These are phyloP conservation scores for Podaxis sp. DNA, from an alignment of 768 basidiomycete species.

Conservation along the genomic window DNA sequence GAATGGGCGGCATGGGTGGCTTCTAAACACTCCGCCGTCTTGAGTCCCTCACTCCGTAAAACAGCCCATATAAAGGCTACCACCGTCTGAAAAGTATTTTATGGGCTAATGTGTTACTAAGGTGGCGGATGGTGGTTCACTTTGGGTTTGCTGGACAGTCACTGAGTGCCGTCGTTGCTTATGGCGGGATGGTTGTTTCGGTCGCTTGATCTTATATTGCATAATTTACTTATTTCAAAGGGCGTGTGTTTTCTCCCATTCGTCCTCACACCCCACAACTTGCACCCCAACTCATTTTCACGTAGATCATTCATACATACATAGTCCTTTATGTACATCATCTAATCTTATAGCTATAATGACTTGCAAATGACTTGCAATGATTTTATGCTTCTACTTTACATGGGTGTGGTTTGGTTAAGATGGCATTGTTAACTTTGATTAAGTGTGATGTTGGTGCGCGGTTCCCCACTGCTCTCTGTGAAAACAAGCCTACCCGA, in stretches of 20 bases:
- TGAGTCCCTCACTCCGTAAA: neutral
- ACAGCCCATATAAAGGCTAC: neutral
- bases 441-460: too few relatives aligned
- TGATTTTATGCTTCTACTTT: neutral
- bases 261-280: neutral
- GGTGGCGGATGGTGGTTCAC: neutral
- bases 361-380: neutral
- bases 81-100: conserved; percentile 1
- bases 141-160: neutral
- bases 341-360: conserved; percentile 6
- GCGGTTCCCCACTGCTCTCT: too few relatives aligned
- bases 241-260: neutral
- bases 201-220: neutral
- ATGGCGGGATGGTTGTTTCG: neutral
- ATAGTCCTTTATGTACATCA: conserved; percentile 4
- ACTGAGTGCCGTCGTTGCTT: neutral
- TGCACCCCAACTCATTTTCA: conserved; percentile 9
- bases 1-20: conserved; percentile 23
- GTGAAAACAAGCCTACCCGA: too few relatives aligned
- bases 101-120: neutral
- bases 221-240: neutral
- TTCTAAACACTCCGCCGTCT: conserved; percentile 13
- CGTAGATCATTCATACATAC: conserved; percentile 2
- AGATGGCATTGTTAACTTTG: too few relatives aligned
- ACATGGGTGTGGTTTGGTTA: too few relatives aligned